phyloP scores from a whole-genome alignment of 768 basidiomycete species.

The Suillus discolor region DNA sequence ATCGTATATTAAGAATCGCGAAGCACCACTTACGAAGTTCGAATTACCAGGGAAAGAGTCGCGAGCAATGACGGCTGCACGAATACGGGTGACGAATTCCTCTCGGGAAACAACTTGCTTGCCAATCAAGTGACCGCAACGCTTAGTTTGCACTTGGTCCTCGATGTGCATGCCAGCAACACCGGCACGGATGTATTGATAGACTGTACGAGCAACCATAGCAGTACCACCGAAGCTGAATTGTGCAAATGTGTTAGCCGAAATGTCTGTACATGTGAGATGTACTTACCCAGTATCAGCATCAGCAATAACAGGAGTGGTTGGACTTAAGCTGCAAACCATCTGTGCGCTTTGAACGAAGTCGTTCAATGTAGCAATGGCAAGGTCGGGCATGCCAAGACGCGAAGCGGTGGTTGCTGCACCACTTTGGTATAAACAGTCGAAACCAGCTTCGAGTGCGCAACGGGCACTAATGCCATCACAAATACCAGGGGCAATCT shows the following conservation, averaged over 20 bases:
- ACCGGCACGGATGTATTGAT: slow-evolving; percentile 68
- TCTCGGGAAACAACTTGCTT: slow-evolving; percentile 83
- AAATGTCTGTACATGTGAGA: background rate
- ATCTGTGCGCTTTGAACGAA: slow-evolving; percentile 73
- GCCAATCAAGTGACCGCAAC: slow-evolving; percentile 78
- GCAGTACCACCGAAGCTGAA: slow-evolving; percentile 68
- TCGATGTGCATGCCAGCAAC: slow-evolving; percentile 80
- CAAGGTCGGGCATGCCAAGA: slow-evolving; percentile 77
- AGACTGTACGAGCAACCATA: slow-evolving; percentile 76
- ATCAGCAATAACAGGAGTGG: slow-evolving; percentile 74
- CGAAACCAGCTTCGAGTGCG: slow-evolving; percentile 78
- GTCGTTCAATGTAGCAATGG: slow-evolving; percentile 77
- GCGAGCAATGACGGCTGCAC: slow-evolving; percentile 76
- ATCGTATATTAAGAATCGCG: background rate
- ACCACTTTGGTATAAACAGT: slow-evolving; percentile 79
- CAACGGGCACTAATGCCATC: slow-evolving; percentile 82
- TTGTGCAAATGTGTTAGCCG: slow-evolving; percentile 20
- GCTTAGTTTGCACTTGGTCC: slow-evolving; percentile 80
- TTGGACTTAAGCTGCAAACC: slow-evolving; percentile 67
- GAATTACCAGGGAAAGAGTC: slow-evolving; percentile 75
- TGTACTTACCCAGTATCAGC: slow-evolving; percentile 70
- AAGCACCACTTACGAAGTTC: slow-evolving; percentile 56
- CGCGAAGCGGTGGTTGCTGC: slow-evolving; percentile 82
- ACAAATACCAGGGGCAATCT: slow-evolving; percentile 80
- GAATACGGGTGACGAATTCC: slow-evolving; percentile 72